Evolutionary conservation across 2,329 filamentous ascomycete species (phyloP).

Genomic region (Calonectria pteridis): DNA sequence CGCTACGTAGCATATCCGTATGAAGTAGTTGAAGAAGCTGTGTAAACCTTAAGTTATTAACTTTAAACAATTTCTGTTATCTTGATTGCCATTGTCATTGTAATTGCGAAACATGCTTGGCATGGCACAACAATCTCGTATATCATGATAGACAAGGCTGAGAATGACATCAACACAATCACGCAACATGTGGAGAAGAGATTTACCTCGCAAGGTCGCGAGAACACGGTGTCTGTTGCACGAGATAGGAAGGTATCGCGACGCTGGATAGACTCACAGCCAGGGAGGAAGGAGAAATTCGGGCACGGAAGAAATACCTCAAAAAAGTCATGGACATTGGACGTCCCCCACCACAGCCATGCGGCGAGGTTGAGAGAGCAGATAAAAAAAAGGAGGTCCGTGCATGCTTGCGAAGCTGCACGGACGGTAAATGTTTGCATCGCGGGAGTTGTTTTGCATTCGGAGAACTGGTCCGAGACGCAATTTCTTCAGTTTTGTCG

Average conservation of each 20-base stretch:
- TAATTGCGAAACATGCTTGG: neutral
- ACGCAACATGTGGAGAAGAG: neutral
- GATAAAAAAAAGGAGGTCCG: constrained; percentile 3
- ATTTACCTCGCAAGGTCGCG: neutral
- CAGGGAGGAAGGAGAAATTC: neutral
- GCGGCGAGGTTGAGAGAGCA: neutral
- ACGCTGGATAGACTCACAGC: neutral
- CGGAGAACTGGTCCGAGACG: neutral
- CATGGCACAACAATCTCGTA: neutral
- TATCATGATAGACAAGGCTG: neutral
- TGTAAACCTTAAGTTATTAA: neutral
- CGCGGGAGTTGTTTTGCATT: neutral
- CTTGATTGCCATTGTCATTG: neutral
- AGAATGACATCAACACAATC: neutral
- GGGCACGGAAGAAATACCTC: neutral
- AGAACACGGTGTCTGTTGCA: neutral
- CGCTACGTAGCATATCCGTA: neutral
- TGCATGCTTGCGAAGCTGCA: constrained; percentile 2
- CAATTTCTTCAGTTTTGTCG: neutral
- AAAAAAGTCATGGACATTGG: neutral
- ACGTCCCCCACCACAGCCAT: neutral
- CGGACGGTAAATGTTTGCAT: neutral
- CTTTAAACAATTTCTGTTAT: neutral
- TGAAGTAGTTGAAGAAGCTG: neutral
- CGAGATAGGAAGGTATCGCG: constrained; percentile 1